Conservation (phyloP, 306 rosid species). For the Inga oerstediana region DNA sequence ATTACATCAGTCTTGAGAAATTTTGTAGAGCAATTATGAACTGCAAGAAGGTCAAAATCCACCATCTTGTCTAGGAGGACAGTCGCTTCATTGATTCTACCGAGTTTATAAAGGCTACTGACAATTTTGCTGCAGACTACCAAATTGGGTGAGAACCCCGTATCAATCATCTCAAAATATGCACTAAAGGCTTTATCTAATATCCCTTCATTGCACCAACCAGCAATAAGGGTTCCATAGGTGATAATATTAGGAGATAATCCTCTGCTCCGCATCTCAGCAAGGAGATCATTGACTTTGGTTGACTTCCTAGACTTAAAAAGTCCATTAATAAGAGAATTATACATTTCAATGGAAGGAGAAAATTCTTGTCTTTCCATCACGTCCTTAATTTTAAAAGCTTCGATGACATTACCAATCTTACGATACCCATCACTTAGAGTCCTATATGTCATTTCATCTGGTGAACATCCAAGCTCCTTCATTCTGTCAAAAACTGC, state of each 20-base stretch:
- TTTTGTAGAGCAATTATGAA: slow-evolving; percentile 35
- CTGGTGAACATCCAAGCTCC: slow-evolving; percentile 72
- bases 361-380: slow-evolving; percentile 55
- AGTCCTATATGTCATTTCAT: slow-evolving; percentile 74
- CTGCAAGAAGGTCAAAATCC: slow-evolving; percentile 54
- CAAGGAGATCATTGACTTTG: slow-evolving; percentile 51
- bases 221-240: slow-evolving; percentile 77
- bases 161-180: slow-evolving; percentile 72
- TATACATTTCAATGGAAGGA: slow-evolving; percentile 78
- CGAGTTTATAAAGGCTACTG: slow-evolving; percentile 67
- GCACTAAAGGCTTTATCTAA: slow-evolving; percentile 63
- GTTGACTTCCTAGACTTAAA: slow-evolving; percentile 58
- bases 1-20: slow-evolving; percentile 31
- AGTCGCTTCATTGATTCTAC: slow-evolving; percentile 70
- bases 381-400: slow-evolving; percentile 62
- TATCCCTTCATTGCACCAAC: slow-evolving; percentile 84
- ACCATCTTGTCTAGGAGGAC: slow-evolving; percentile 65
- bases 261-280: slow-evolving; percentile 69
- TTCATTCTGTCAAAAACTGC: slow-evolving; percentile 67
- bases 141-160: slow-evolving; percentile 60
- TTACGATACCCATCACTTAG: slow-evolving; percentile 75
- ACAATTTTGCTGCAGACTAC: slow-evolving; percentile 73
- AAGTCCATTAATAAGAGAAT: slow-evolving; percentile 73
- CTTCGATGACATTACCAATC: slow-evolving; percentile 60
- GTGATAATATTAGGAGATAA: slow-evolving; percentile 66